phyloP scores from a whole-genome alignment of 2,329 filamentous ascomycete genomes.

The Apiospora phragmitis region DNA sequence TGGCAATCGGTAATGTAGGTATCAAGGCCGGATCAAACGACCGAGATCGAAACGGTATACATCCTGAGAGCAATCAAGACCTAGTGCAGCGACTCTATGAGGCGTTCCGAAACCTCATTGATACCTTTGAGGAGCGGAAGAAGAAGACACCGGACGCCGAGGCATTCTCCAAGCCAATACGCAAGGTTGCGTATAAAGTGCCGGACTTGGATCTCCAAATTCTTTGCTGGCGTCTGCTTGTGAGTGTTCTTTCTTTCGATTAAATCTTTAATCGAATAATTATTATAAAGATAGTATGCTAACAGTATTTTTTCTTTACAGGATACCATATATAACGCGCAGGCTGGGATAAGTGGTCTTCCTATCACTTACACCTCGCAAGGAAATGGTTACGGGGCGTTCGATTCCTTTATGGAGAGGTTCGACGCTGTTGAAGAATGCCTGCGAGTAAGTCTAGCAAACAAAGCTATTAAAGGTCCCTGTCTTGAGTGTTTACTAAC shows the following conservation, averaged over 20 bases:
- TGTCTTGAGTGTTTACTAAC: background rate
- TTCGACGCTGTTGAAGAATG: background rate
- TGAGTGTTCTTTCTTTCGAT: background rate
- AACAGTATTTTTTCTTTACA: background rate
- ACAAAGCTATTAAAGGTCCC: background rate
- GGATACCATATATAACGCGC: background rate
- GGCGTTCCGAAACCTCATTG: background rate
- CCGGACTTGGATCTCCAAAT: background rate
- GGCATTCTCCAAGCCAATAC: background rate
- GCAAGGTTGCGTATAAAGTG: background rate
- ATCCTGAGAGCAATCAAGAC: too few species aligned
- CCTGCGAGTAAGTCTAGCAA: background rate
- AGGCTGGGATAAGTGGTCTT: background rate
- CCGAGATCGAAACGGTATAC: fast-evolving
- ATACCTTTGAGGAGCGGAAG: background rate
- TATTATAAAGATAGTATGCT: background rate
- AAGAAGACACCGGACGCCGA: too few species aligned
- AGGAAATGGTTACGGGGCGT: background rate
- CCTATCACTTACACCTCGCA: background rate
- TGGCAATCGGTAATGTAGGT: background rate
- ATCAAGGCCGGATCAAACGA: background rate
- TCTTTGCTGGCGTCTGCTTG: background rate
- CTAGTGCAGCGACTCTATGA: background rate
- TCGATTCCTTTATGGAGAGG: background rate
- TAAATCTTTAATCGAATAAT: too few species aligned